Conservation (phyloP, 495 filamentous ascomycete genomes). For the Talaromyces borbonicus region DNA sequence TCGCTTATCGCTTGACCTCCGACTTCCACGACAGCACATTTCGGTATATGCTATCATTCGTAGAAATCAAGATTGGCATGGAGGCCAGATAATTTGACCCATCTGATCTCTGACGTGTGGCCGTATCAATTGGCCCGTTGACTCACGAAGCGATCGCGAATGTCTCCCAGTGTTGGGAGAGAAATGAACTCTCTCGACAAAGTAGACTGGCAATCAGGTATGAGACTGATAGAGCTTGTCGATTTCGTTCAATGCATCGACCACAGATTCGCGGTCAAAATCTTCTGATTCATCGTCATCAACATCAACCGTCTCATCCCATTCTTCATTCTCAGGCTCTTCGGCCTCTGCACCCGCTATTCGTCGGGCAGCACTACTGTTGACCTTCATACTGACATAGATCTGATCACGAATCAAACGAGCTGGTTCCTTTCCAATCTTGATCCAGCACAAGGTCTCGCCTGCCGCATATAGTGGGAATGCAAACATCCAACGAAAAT, state of each 20-base stretch:
- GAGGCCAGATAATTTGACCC: no score
- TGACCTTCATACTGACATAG: constrained; percentile 6
- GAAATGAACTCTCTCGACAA: no score
- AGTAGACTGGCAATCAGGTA: no score
- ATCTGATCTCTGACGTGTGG: no score
- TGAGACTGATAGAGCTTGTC: background rate
- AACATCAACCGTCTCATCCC: constrained; percentile 21
- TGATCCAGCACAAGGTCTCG: constrained; percentile 51
- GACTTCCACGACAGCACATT: no score
- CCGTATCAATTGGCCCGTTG: no score
- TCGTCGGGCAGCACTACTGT: constrained; percentile 1
- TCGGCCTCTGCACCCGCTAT: constrained; percentile 12
- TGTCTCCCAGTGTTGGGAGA: no score
- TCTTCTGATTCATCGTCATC: constrained; percentile 9
- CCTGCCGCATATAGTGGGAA: constrained; percentile 60
- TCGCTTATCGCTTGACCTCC: no score
- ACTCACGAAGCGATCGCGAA: no score
- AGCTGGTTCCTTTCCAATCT: constrained; percentile 31
- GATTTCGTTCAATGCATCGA: constrained; percentile 12
- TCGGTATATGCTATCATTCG: no score
- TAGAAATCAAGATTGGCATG: no score
- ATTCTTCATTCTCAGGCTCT: constrained; percentile 16
- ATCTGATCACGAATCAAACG: constrained; percentile 21
- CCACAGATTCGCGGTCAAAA: constrained; percentile 1
- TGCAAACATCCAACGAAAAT: constrained; percentile 23